These are phyloP conservation scores for Fusarium nisikadoi DNA, from an alignment of 2,329 filamentous ascomycete genomes.

Conservation along the genomic window DNA sequence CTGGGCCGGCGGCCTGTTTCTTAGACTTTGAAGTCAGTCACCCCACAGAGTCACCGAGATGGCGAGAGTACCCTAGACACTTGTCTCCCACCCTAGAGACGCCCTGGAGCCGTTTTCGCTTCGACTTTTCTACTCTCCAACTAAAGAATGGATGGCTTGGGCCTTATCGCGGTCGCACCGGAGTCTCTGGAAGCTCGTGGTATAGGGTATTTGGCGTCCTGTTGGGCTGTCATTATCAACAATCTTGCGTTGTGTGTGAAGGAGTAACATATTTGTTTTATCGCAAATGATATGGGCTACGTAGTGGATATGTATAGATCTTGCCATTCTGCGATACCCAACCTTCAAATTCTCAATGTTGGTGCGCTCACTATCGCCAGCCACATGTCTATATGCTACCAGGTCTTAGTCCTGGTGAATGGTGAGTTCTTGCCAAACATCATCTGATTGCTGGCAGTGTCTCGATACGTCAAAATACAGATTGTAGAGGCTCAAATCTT, in stretches of 20 bases:
- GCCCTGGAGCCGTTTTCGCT: not conserved
- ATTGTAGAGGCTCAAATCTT: not conserved
- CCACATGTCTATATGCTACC: not conserved
- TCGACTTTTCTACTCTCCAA: not conserved
- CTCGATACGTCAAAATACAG: not conserved
- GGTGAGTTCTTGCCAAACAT: not conserved
- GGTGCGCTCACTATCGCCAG: not conserved
- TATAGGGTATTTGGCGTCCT: not conserved
- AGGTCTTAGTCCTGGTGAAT: not conserved
- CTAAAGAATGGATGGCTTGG: not conserved
- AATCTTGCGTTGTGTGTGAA: not conserved
- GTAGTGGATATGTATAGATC: not conserved
- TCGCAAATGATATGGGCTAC: not conserved
- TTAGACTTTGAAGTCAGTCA: slow-evolving; percentile 12
- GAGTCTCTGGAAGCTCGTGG: not conserved
- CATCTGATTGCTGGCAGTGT: not conserved
- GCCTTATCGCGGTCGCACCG: slow-evolving; percentile 5
- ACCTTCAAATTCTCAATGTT: not conserved
- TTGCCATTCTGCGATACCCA: not conserved
- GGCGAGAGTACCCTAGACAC: too few species aligned
- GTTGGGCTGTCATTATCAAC: not conserved
- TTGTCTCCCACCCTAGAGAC: not conserved
- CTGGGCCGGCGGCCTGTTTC: not conserved
- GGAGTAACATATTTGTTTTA: not conserved
- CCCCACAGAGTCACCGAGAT: slow-evolving; percentile 27